Evolutionary conservation across 139 green algal species (phyloP), one percentile per base, ranked within the genome.

Genomic region (Nannochloris sp.): DNA sequence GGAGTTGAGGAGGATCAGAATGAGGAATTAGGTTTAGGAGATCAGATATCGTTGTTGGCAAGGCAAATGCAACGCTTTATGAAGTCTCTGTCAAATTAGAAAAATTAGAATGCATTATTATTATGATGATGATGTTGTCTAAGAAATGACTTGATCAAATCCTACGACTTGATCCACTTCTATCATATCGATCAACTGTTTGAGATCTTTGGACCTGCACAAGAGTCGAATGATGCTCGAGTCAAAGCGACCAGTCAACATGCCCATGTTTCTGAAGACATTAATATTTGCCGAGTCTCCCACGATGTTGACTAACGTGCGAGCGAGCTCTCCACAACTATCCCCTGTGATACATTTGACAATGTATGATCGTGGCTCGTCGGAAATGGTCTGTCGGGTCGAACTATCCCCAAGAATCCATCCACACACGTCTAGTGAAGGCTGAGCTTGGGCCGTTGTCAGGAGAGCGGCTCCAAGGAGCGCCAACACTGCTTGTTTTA

Each of bases 51-150:
- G 6, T 36, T 70, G 13, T 68, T 68, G 3, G 14, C 78, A 23
- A 55, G 55, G 6, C 61, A 62, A 5, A 46, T 82, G 45, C 68
- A 81, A 48, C 66, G 76, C 20, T 82, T 82, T 59, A 73, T 73
- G 56, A 65, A 71, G 26, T 64, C 61, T 10, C 46, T 82, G 25
- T 70, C 73, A 23, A 53, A 23, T 28, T 53, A 23, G 20, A 53
- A 53, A 40, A 40, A 12, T 40, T 9, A 12, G 11, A 40, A 40
- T 8, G 11, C n/a, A 12, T 40, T 40, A 40, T 23, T 23, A 12
- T 40, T 9, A 12, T 12, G 3, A 40, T 8, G 11, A 12, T 40
- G 9, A 40, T 40, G 33, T 12, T 40, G 33, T 40, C 9, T 6
- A 40, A 13, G 33, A 53, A 23, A 53, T 53, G 46, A 53, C 46